phyloP scores from a whole-genome alignment of 1,284 basidiomycete species.

The Violaceomyces palustris region DNA sequence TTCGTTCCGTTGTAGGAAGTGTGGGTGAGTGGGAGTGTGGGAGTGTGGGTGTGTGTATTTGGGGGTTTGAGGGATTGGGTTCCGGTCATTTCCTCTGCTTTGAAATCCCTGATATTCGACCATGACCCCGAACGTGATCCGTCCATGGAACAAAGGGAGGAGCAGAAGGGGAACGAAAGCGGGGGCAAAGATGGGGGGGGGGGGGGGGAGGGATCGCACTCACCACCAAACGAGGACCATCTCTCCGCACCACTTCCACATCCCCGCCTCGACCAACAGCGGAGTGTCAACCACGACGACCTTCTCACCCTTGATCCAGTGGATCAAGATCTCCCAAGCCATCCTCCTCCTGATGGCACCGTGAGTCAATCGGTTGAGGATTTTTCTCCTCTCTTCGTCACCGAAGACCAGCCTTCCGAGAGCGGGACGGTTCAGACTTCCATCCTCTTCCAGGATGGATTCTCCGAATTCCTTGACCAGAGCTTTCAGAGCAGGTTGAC shows the following conservation, averaged over 20 bases:
- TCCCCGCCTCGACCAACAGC: conserved; percentile 80
- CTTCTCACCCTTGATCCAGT: conserved; percentile 73
- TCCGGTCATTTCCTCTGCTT: too few relatives aligned
- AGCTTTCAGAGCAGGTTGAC: conserved; percentile 66
- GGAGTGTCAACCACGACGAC: conserved; percentile 86
- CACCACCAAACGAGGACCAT: conserved; percentile 86
- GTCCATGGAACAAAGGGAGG: background rate
- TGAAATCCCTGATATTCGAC: too few relatives aligned
- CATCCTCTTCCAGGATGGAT: conserved; percentile 62
- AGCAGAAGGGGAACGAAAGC: too few relatives aligned
- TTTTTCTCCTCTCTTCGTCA: conserved; percentile 62
- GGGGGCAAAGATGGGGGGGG: background rate
- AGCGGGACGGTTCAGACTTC: conserved; percentile 73
- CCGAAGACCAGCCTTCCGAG: conserved; percentile 78
- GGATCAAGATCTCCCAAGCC: conserved; percentile 64
- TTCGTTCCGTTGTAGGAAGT: too few relatives aligned
- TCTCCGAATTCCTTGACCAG: conserved; percentile 71
- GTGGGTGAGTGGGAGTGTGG: too few relatives aligned
- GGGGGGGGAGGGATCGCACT: too few relatives aligned
- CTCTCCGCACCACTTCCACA: conserved; percentile 78
- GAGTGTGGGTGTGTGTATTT: too few relatives aligned
- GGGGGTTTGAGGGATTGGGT: background rate
- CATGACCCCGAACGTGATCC: too few relatives aligned
- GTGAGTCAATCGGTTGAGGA: conserved; percentile 81
- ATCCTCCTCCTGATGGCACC: conserved; percentile 77